Evolutionary conservation across 2,329 filamentous ascomycete genomes (phyloP).

Genomic region (Diaporthe citriasiana): DNA sequence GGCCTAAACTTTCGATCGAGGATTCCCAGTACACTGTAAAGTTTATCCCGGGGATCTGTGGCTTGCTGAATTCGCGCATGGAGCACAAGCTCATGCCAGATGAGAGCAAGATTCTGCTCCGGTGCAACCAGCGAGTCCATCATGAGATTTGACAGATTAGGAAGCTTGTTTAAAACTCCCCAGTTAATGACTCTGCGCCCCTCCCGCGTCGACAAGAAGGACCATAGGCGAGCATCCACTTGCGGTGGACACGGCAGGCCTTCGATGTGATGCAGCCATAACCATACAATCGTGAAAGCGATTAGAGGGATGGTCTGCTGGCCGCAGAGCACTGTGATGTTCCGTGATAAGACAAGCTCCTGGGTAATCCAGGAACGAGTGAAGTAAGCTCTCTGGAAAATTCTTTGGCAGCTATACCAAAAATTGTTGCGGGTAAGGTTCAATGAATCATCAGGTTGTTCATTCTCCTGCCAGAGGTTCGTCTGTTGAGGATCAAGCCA

Average conservation of each 20-base stretch:
- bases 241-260: background rate
- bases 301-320: conserved; percentile 16
- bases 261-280: conserved; percentile 12
- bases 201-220: background rate
- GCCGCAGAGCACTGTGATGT: conserved; percentile 13
- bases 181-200: conserved; percentile 2
- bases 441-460: background rate
- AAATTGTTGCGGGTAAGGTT: background rate
- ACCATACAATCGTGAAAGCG: conserved; percentile 3
- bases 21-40: conserved; percentile 16
- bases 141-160: conserved; percentile 13
- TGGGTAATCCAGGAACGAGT: conserved; percentile 16
- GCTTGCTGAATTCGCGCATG: conserved; percentile 8
- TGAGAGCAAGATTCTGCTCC: background rate
- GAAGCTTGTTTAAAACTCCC: conserved; percentile 4
- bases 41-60: conserved; percentile 8
- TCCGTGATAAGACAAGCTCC: conserved; percentile 13
- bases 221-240: background rate
- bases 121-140: background rate
- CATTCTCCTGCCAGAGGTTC: background rate
- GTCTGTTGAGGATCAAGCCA: background rate
- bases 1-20: conserved; percentile 12
- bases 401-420: background rate
- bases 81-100: conserved; percentile 18
- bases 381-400: conserved; percentile 2